Evolutionary conservation across 805 yeast species (phyloP).

Genomic region (Lipomyces starkeyi): DNA sequence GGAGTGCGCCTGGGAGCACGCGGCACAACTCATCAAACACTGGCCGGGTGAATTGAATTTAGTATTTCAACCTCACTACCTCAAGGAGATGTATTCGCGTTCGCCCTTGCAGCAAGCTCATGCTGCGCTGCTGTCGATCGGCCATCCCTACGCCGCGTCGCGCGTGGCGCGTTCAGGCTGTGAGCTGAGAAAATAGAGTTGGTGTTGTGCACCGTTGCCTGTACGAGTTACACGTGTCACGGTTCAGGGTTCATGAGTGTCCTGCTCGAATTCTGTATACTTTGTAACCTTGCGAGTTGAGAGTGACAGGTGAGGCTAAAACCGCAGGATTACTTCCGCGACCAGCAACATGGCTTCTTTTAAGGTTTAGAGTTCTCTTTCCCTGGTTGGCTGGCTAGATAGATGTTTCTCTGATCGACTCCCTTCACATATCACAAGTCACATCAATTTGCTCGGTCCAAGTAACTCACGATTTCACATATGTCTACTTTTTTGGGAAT

Average conservation of each 20-base stretch:
- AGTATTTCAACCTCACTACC: too few species aligned
- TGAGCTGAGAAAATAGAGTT: neutral
- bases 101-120: too few species aligned
- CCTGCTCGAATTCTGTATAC: neutral
- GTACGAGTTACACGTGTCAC: neutral
- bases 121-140: neutral
- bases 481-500: too few species aligned
- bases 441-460: neutral
- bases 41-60: too few species aligned
- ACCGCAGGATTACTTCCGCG: too few species aligned
- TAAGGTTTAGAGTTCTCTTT: neutral
- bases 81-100: too few species aligned
- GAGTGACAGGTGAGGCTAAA: neutral
- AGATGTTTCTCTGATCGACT: too few species aligned
- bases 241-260: neutral
- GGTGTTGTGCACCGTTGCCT: neutral
- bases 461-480: too few species aligned
- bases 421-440: neutral
- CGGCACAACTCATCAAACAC: too few species aligned
- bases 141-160: neutral
- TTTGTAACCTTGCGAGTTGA: neutral
- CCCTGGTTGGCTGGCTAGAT: neutral
- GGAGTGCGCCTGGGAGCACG: too few species aligned
- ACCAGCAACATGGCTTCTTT: neutral
- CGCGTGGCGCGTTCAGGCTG: neutral